Evolutionary conservation across 179 eudicot species (phyloP).

Genomic region (Sideroxylon spinosum): DNA sequence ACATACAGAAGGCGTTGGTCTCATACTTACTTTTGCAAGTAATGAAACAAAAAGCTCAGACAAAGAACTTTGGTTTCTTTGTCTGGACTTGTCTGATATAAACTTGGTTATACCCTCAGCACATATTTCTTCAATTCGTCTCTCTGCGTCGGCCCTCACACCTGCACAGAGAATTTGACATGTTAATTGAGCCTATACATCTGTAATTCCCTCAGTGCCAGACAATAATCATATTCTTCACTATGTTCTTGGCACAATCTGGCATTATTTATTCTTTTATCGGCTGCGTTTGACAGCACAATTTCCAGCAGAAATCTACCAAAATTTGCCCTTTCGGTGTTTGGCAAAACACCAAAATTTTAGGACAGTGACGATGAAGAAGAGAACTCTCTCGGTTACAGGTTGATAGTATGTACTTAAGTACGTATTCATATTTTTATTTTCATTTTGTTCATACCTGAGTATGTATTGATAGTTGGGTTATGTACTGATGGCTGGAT

Average conservation of each 20-base stretch:
- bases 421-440: too few relatives aligned
- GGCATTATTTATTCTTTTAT: background rate
- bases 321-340: too few relatives aligned
- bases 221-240: background rate
- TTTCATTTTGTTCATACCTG: too few relatives aligned
- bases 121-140: constrained; percentile 55
- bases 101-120: constrained; percentile 51
- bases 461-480: too few relatives aligned
- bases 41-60: constrained; percentile 76
- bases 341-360: too few relatives aligned
- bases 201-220: background rate
- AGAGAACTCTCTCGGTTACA: too few relatives aligned
- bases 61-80: constrained; percentile 50
- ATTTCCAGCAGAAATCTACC: too few relatives aligned
- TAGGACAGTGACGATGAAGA: too few relatives aligned
- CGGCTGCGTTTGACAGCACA: too few relatives aligned
- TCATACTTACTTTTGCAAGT: constrained; percentile 56
- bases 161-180: constrained; percentile 39
- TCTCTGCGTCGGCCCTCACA: constrained; percentile 71
- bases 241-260: background rate
- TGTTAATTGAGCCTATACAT: background rate
- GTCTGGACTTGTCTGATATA: constrained; percentile 37
- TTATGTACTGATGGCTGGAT: too few relatives aligned
- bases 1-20: background rate
- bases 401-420: too few relatives aligned